A percentile compares a stretch with the other conserved stretches of the same genome.
Conservation (phyloP, 2,329 filamentous ascomycete species). For the Trichoderma koningii region DNA sequence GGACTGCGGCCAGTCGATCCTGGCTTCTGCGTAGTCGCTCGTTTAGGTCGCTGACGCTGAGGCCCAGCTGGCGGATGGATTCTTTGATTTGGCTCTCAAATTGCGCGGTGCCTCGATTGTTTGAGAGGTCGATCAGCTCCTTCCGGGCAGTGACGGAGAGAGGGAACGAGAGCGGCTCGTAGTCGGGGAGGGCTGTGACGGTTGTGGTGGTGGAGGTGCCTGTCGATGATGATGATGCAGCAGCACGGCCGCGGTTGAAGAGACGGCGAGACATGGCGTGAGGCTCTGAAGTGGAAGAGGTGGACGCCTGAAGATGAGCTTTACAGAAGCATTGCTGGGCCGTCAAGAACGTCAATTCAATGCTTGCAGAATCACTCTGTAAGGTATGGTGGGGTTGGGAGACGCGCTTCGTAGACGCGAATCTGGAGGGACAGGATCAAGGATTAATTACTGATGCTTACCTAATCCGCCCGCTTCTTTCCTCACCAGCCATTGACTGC, state of each 20-base stretch:
- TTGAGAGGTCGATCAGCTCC: conserved; percentile 48
- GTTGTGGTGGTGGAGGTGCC: conserved; percentile 31
- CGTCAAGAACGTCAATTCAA: neutral
- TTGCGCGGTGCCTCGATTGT: conserved; percentile 43
- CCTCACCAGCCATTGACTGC: too few species aligned
- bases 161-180: conserved; percentile 52
- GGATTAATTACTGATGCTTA: neutral
- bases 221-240: conserved; percentile 28
- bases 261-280: conserved; percentile 40
- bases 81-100: conserved; percentile 52
- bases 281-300: neutral
- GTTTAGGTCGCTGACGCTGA: conserved; percentile 52
- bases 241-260: conserved; percentile 34
- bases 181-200: conserved; percentile 45
- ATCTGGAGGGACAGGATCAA: neutral
- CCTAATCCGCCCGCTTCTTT: conserved; percentile 1
- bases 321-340: neutral
- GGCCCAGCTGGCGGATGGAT: conserved; percentile 48
- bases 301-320: neutral
- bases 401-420: conserved; percentile 19
- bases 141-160: conserved; percentile 45
- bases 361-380: neutral
- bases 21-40: conserved; percentile 47
- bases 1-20: conserved; percentile 38
- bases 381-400: conserved; percentile 18